Evolutionary conservation across 495 filamentous ascomycete genomes (phyloP), one percentile per base, ranked within the genome.

Genomic region (Letharia columbiana): DNA sequence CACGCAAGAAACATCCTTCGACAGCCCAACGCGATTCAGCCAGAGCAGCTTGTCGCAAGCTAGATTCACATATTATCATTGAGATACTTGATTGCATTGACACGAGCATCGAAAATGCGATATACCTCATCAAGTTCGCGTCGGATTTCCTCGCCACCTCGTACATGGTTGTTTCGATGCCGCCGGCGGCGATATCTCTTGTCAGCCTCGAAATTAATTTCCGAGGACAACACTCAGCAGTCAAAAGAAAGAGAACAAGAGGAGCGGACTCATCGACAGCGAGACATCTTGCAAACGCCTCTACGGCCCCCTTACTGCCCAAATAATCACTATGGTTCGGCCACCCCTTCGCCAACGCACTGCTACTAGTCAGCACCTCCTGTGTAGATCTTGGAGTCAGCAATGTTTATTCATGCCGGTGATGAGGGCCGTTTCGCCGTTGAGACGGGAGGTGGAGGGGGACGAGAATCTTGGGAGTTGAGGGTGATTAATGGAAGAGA

Each of bases 101-200:
- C 40, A n/a, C 3, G 13, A 65, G 31, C 17, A 17, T 31, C 41
- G 52, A 31, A 18, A 28, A 45, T 41, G 35, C 35, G 9, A 40
- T 69, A n/a, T 66, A 68, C 63, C 58, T 66, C 63, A 68, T 81
- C 79, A 59, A 80, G 40, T 74, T 74, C 5, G 77, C 78, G 56
- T 80, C 78, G 69, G 71, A 71, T 20, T 58, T 45, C 42, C 67
- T 47, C 18, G 47, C 67, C 3, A 33, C 63, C 50, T 62, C 47
- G n/a, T 85, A 87, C 86, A 88, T 88, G 75, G 87, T 85, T 65
- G 85, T 86, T 78, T 86, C 85, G 77, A 87, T 85, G 63, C 85
- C 86, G 63, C 86, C 86, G 57, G 86, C 85, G 6, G 86, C 86
- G 56, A 88, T 13, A 45, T 7, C 28, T 37, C 31, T 7, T 17